These are phyloP conservation scores for Fusarium ramigenum DNA, from an alignment of 2,329 filamentous ascomycete species.

Conservation along the genomic window DNA sequence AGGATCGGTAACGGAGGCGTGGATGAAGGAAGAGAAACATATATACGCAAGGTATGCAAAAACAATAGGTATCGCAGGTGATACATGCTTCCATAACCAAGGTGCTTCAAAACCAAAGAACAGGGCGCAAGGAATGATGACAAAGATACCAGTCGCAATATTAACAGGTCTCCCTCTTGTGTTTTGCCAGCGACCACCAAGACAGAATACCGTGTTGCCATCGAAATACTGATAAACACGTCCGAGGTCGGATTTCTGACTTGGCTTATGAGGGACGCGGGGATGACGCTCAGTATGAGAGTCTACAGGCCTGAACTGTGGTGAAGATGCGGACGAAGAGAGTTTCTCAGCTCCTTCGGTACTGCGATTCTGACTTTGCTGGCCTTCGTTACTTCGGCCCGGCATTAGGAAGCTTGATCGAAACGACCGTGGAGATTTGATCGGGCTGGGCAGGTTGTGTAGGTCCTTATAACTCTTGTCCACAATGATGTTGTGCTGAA, in stretches of 20 bases:
- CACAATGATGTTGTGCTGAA: slow-evolving; percentile 66
- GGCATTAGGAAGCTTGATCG: slow-evolving; percentile 77
- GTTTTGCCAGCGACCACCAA: slow-evolving; percentile 88
- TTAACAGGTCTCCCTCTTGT: slow-evolving; percentile 89
- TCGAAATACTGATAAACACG: slow-evolving; percentile 93
- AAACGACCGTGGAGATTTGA: slow-evolving; percentile 80
- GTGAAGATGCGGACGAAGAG: slow-evolving; percentile 82
- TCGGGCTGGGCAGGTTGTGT: slow-evolving; percentile 64
- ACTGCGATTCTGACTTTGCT: slow-evolving; percentile 62
- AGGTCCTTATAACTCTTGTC: slow-evolving; percentile 66
- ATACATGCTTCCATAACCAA: slow-evolving; percentile 87
- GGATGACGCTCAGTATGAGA: slow-evolving; percentile 36
- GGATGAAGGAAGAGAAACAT: slow-evolving; percentile 91
- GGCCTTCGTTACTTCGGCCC: slow-evolving; percentile 60
- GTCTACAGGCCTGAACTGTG: slow-evolving; percentile 65
- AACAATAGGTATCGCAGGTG: slow-evolving; percentile 85
- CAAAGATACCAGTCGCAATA: slow-evolving; percentile 81
- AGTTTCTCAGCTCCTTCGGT: slow-evolving; percentile 81
- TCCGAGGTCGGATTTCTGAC: slow-evolving; percentile 50
- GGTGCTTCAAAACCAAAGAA: slow-evolving; percentile 89
- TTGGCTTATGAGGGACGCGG: slow-evolving; percentile 35
- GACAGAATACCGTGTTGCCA: slow-evolving; percentile 91
- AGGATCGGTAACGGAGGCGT: slow-evolving; percentile 91
- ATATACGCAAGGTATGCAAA: slow-evolving; percentile 94
- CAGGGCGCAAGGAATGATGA: slow-evolving; percentile 80